These are phyloP conservation scores for Geranomyces michiganensis DNA, from an alignment of 192 early-diverging fungal genomes.

Conservation along the genomic window DNA sequence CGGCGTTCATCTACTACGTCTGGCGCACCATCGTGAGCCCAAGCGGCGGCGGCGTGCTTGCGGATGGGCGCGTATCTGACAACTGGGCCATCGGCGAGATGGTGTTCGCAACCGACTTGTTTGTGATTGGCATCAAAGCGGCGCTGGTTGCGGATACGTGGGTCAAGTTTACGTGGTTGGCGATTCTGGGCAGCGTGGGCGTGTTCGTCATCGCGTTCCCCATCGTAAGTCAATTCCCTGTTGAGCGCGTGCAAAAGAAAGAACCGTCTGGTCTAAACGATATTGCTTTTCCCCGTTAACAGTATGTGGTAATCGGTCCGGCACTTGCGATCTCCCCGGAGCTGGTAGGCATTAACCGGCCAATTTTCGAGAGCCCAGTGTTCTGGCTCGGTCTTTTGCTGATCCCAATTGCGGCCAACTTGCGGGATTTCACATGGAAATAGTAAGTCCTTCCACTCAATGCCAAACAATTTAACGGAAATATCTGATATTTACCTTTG, in stretches of 20 bases:
- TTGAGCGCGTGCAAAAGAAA: too few species aligned
- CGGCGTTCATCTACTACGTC: slow-evolving; percentile 71
- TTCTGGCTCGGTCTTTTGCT: slow-evolving; percentile 89
- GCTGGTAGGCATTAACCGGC: slow-evolving; percentile 44
- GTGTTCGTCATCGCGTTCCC: slow-evolving; percentile 87
- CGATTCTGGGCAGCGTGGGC: slow-evolving; percentile 83
- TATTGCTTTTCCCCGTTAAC: neutral
- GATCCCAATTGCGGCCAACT: slow-evolving; percentile 77
- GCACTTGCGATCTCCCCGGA: slow-evolving; percentile 55
- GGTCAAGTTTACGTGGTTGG: slow-evolving; percentile 92
- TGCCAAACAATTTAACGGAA: too few species aligned
- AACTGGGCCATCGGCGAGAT: slow-evolving; percentile 85
- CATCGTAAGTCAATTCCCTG: slow-evolving; percentile 43
- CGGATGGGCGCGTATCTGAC: slow-evolving; percentile 66
- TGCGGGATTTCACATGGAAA: slow-evolving; percentile 94
- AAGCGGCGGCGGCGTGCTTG: slow-evolving; percentile 59
- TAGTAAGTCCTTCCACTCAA: too few species aligned
- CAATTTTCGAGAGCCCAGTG: slow-evolving; percentile 41
- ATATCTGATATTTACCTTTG: too few species aligned
- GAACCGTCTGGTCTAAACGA: too few species aligned
- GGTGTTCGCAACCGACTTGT: slow-evolving; percentile 79
- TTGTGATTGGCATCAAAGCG: slow-evolving; percentile 82
- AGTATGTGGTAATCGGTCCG: slow-evolving; percentile 75
- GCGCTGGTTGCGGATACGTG: slow-evolving; percentile 84
- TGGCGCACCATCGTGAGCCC: slow-evolving; percentile 50